Evolutionary conservation across 139 green algal genomes (phyloP), one percentile per base, ranked within the genome.

Genomic region (Nannochloris sp.): DNA sequence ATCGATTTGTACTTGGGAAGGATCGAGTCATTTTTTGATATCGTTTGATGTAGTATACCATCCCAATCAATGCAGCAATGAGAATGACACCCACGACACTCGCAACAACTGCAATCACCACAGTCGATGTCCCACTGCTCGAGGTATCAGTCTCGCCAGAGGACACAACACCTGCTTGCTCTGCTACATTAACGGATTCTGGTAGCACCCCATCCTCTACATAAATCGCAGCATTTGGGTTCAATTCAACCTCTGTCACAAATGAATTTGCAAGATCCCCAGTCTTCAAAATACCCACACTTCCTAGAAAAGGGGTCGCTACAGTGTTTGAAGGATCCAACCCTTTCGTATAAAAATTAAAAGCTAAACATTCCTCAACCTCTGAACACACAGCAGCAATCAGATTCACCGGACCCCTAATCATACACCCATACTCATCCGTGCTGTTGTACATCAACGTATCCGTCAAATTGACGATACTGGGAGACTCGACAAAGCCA

Each of bases 171-270:
- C 33, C 33, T 4, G 33, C 8, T 40, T 40, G 6, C 11, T 40
- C 33, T 40, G 33, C 33, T 40, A 40, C 33, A 40, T 40, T 40
- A 9, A 28, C 49, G 16, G 55, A 26, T n/a, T 63, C 25, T 12
- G 4, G 25, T 29, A 50, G 5, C 23, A 43, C 29, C n/a, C 56
- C 56, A 45, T 48, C 26, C n/a, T 66, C 64, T 9, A 76, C 40
- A 40, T 76, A 76, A 44, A 61, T 51, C 8, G 62, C 69, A 26
- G 44, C 45, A 13, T 26, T 48, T n/a, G 69, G 69, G 55, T 76
- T 76, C n/a, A 70, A 53, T 62, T 67, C 40, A 1, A 17, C 37
- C 43, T 33, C 50, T 59, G 50, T 33, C 12, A 33, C 12, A 25
- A 37, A 59, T 16, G n/a, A 16, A 40, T 36, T n/a, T 23, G 14